Evolutionary conservation across 2,329 filamentous ascomycete genomes (phyloP).

Genomic region (Aspergillus versicolor): DNA sequence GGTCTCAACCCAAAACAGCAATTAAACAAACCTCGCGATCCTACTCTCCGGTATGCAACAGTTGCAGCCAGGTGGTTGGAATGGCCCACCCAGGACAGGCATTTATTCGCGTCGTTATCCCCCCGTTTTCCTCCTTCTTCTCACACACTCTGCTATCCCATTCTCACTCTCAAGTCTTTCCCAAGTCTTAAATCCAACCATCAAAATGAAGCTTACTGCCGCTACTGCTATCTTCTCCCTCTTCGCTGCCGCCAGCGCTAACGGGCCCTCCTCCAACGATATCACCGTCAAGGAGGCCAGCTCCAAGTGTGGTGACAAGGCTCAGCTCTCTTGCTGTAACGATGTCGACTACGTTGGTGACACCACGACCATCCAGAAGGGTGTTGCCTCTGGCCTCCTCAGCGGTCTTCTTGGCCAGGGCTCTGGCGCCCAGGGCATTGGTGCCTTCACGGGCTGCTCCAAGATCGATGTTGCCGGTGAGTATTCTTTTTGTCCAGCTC

Average conservation of each 20-base stretch:
- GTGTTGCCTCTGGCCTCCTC: slow-evolving; percentile 32
- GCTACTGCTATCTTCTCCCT: slow-evolving; percentile 29
- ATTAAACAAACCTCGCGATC: background rate
- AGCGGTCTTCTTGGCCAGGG: slow-evolving; percentile 32
- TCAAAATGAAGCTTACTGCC: slow-evolving; percentile 35
- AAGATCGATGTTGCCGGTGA: slow-evolving; percentile 32
- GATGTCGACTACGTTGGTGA: slow-evolving; percentile 34
- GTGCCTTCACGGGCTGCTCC: slow-evolving; percentile 41
- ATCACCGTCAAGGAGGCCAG: slow-evolving; percentile 33
- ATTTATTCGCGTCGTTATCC: background rate
- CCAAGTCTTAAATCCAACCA: background rate
- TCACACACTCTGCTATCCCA: background rate
- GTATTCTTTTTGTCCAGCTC: background rate
- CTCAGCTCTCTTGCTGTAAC: slow-evolving; percentile 40
- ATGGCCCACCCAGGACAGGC: background rate
- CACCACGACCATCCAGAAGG: slow-evolving; percentile 29
- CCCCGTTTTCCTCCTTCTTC: background rate
- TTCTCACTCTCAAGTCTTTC: background rate
- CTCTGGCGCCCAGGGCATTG: slow-evolving; percentile 30
- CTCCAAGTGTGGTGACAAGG: slow-evolving; percentile 35
- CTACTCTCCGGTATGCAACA: background rate
- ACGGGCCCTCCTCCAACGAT: slow-evolving; percentile 24
- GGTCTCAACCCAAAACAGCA: background rate
- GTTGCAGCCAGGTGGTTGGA: background rate
- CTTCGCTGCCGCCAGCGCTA: slow-evolving; percentile 23